A percentile compares a stretch with the other conserved stretches of the same genome.
Evolutionary conservation across 2,329 filamentous ascomycete genomes (phyloP).

Genomic region (Aspergillaceae sp.): DNA sequence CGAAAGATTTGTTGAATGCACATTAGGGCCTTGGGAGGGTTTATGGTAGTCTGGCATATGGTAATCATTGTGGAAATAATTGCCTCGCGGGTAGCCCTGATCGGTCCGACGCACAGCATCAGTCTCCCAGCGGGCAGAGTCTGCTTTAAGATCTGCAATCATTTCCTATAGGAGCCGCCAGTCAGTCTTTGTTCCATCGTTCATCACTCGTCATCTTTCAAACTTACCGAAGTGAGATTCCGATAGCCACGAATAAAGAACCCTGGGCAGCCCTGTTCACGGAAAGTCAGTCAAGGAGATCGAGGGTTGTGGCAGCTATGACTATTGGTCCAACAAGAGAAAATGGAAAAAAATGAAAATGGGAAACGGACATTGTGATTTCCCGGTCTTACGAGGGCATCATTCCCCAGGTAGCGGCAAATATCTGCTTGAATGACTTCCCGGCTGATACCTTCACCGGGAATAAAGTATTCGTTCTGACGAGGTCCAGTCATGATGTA

Average conservation of each 20-base stretch:
- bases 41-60: not conserved
- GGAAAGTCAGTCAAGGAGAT: slow-evolving; percentile 21
- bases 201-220: not conserved
- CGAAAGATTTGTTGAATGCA: slow-evolving; percentile 3
- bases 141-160: slow-evolving; percentile 47
- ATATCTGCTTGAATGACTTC: slow-evolving; percentile 80
- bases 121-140: slow-evolving; percentile 45
- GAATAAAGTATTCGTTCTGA: slow-evolving; percentile 72
- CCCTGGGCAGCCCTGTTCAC: slow-evolving; percentile 54
- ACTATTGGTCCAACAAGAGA: too few relatives aligned
- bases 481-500: slow-evolving; percentile 34
- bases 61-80: slow-evolving; percentile 31
- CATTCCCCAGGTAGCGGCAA: slow-evolving; percentile 74
- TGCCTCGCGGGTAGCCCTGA: slow-evolving; percentile 35
- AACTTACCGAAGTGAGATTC: slow-evolving; percentile 64
- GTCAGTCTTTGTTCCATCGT: not conserved
- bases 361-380: slow-evolving; percentile 57
- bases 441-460: slow-evolving; percentile 70
- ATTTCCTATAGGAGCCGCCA: slow-evolving; percentile 36
- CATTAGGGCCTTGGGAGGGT: slow-evolving; percentile 30
- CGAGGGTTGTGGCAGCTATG: too few relatives aligned
- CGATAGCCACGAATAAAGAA: slow-evolving; percentile 74
- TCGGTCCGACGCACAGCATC: slow-evolving; percentile 34
- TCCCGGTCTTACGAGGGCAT: slow-evolving; percentile 68
- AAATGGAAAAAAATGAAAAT: not conserved